Evolutionary conservation across 768 basidiomycete genomes (phyloP), one percentile per base, ranked within the genome.

Genomic region (Psilocybe subaeruginosa): DNA sequence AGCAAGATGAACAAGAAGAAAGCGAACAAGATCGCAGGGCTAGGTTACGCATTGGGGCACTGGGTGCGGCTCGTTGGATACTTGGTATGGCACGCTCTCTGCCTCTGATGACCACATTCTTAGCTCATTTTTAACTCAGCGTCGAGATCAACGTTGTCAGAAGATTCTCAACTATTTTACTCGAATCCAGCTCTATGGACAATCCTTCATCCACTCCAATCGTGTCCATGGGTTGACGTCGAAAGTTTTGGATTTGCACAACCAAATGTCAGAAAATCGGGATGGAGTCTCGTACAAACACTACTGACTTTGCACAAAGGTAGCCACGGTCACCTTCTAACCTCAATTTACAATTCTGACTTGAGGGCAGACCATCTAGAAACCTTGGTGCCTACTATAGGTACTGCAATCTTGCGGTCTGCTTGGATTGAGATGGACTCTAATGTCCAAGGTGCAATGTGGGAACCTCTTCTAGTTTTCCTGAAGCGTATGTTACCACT

Each of bases 211-310:
- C 78, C 81, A 31, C 76, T 70, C 1, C 75, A 76, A 61, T 67
- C 61, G 8, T 78, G 77, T 33, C 80, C 81, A 0, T 85, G 81
- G 69, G 71, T 74, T 12, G 74, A 74, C 1, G 62, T 79, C 4
- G 78, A 80, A 52, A 74, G 76, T 51, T 85, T 90, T 63, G 92
- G 92, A 1, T 78, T 75, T 35, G 78, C 72, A 2, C 92, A 95
- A 66, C 91, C 93, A 2, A 80, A 79, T 43, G 89, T 94, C 31
- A 83, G 95, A 16, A 83, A 87, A 69, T 81, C 88, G 9, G 85
- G 86, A 0, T 97, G 95, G 89, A 67, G 69, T 3, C 64, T 88
- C 7, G 69, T 90, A 9, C 80, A 79, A 58, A 70, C 73, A 8
- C 66, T 87, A 17, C 68, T 85, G n/a, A 72, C 71, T 46, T 72